A percentile compares a stretch with the other conserved stretches of the same genome.
Conservation (phyloP, 306 rosid species). For the Calophaca sinica region DNA sequence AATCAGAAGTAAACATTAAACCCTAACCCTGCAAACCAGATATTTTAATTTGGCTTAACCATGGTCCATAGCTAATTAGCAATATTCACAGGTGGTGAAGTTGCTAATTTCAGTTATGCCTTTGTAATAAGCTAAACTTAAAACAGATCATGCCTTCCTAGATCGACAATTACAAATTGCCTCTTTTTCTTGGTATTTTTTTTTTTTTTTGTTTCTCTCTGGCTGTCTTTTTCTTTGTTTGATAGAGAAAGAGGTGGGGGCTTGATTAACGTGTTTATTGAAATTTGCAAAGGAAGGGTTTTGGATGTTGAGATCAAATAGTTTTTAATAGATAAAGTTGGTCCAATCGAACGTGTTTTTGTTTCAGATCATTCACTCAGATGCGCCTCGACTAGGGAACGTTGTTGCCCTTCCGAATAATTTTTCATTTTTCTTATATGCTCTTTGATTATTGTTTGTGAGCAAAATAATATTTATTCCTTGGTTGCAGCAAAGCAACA, state of each 20-base stretch:
- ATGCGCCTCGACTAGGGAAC: conserved; percentile 74
- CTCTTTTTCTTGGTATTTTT: conserved; percentile 19
- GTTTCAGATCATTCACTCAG: conserved; percentile 51
- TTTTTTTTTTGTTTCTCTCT: neutral
- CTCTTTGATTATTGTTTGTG: conserved; percentile 44
- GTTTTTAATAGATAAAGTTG: conserved; percentile 48
- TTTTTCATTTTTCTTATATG: conserved; percentile 25
- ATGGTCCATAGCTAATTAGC: neutral
- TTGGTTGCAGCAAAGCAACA: conserved; percentile 39
- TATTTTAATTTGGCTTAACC: conserved; percentile 16
- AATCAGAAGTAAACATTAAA: neutral
- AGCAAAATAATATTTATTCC: conserved; percentile 35
- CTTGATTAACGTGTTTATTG: conserved; percentile 33
- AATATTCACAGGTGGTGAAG: neutral
- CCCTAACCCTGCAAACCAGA: neutral
- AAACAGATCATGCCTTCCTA: neutral
- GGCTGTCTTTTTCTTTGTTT: conserved; percentile 20
- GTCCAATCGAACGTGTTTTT: conserved; percentile 56
- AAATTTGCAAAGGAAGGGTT: conserved; percentile 38
- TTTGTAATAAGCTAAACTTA: conserved; percentile 2
- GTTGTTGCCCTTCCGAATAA: conserved; percentile 38
- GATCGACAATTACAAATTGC: neutral
- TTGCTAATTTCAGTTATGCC: conserved; percentile 12
- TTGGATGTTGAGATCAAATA: conserved; percentile 33
- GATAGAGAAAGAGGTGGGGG: conserved; percentile 42